Evolutionary conservation across 2,329 filamentous ascomycete species (phyloP), one percentile per base, ranked within the genome.

Genomic region (Pseudopithomyces maydicus): DNA sequence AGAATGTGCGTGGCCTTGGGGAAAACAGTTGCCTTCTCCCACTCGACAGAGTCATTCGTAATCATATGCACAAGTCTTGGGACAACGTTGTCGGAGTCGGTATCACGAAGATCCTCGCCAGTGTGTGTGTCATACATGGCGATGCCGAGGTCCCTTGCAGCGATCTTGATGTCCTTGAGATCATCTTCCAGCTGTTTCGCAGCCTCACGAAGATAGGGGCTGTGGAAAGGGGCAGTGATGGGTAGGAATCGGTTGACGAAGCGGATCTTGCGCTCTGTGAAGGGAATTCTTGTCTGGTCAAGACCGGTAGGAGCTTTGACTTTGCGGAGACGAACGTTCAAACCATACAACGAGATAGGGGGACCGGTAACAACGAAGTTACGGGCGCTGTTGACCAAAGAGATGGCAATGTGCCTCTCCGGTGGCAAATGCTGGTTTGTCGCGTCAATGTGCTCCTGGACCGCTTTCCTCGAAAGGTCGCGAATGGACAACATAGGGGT

Each of bases 401-500:
- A 98, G 68, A 99, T 94, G 73, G 88, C 89, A 73, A 99, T 97
- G 74, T 98, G 95, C 56, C 93, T 88, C 69, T 97, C 93, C 63
- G 90, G 81, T 0, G 95, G 95, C 55, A 99, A 85, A 80, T 99
- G 96, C 75, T 97, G 89, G 78, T 99, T 99, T 64, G 95, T 99
- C 14, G 90, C 90, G 79, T 98, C 90, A 66, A 99, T 96, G 79
- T 98, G 94, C 77, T 94, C 92, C 78, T 99, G 93, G 12, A 99
- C 91, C 65, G 96, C 90, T 42, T 88, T 85, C 70, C 90, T 87
- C 0, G 94, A 90, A 26, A 99, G 86, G 73, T 99, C 95, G 48
- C 95, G 91, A 65, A 99, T 96, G 71, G 95, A 98, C 65, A 99
- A 81, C 95, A 99, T 99, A 41, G 95, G 96, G 1, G 95, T 98